Percentiles rank a stretch among this genome's conserved stretches.
Conservation (phyloP, 108 stramenopile genomes). For the Asterionellopsis glacialis region DNA sequence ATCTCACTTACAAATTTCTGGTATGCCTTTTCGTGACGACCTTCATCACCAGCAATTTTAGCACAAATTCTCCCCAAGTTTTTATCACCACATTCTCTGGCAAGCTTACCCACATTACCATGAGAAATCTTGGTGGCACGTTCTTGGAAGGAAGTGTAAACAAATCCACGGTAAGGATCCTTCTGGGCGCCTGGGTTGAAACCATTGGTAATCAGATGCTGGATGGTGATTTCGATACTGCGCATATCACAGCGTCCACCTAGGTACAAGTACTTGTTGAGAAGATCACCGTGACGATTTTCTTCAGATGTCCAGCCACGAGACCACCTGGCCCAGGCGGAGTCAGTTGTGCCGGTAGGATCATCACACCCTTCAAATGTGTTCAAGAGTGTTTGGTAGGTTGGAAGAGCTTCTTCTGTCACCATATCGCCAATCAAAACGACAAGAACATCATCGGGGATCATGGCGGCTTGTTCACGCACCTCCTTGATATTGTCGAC, state of each 20-base stretch:
- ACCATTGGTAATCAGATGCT: slow-evolving; percentile 87
- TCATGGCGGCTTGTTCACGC: slow-evolving; percentile 54
- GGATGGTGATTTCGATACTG: slow-evolving; percentile 86
- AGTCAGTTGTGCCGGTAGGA: slow-evolving; percentile 81
- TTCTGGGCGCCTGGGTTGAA: slow-evolving; percentile 86
- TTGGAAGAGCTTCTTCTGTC: slow-evolving; percentile 90
- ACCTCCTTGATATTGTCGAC: slow-evolving; percentile 67
- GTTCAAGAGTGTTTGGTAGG: slow-evolving; percentile 89
- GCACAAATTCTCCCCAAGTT: slow-evolving; percentile 76
- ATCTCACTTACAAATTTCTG: slow-evolving; percentile 80
- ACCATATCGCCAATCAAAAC: slow-evolving; percentile 92
- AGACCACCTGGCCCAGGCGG: slow-evolving; percentile 84
- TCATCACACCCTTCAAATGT: slow-evolving; percentile 93
- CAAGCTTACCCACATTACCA: slow-evolving; percentile 78
- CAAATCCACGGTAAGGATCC: slow-evolving; percentile 92
- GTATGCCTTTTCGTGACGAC: slow-evolving; percentile 91
- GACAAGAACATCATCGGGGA: slow-evolving; percentile 81
- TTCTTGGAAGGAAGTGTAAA: slow-evolving; percentile 94
- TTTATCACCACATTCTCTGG: slow-evolving; percentile 61
- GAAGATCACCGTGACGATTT: slow-evolving; percentile 90
- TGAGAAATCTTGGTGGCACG: slow-evolving; percentile 89
- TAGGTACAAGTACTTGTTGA: slow-evolving; percentile 89
- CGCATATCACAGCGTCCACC: slow-evolving; percentile 87
- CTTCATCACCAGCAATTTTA: slow-evolving; percentile 90
- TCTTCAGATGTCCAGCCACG: slow-evolving; percentile 93